Evolutionary conservation across 2,329 filamentous ascomycete genomes (phyloP).

Genomic region (Zymoseptoria pseudotritici): DNA sequence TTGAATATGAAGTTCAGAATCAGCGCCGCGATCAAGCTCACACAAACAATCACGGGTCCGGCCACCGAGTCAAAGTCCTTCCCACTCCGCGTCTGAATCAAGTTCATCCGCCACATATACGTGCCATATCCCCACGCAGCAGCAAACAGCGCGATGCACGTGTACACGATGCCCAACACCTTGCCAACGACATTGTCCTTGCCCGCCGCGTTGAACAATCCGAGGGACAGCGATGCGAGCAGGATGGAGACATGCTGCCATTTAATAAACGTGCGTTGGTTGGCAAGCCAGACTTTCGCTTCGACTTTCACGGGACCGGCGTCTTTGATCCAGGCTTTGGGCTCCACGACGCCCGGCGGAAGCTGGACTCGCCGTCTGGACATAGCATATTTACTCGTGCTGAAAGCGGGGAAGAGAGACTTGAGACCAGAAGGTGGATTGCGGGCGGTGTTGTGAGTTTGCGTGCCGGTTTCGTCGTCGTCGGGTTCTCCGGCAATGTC

Average conservation of each 20-base stretch:
- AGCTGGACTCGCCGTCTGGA: constrained; percentile 49
- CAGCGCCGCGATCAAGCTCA: constrained; percentile 69
- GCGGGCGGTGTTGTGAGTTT: constrained; percentile 20
- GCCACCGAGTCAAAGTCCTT: constrained; percentile 87
- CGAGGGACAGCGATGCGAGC: constrained; percentile 74
- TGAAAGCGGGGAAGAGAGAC: constrained; percentile 69
- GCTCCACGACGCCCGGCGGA: constrained; percentile 82
- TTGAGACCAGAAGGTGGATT: constrained; percentile 48
- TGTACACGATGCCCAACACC: constrained; percentile 74
- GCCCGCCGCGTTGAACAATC: constrained; percentile 81
- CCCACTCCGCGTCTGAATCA: constrained; percentile 80
- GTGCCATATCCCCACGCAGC: constrained; percentile 82
- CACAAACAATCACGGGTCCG: constrained; percentile 75
- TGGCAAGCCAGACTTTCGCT: constrained; percentile 97
- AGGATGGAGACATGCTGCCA: constrained; percentile 95
- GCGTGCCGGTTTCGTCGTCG: constrained; percentile 42
- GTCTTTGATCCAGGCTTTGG: constrained; percentile 88
- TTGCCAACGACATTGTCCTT: constrained; percentile 65
- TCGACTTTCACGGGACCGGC: constrained; percentile 85
- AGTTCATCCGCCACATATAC: constrained; percentile 63
- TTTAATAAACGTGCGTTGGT: constrained; percentile 96
- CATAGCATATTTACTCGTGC: constrained; percentile 66
- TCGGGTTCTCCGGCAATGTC: constrained; percentile 40
- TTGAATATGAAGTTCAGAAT: constrained; percentile 85
- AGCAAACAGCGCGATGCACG: constrained; percentile 72